phyloP scores from a whole-genome alignment of 2,329 filamentous ascomycete genomes.

The Microdochium nivale region DNA sequence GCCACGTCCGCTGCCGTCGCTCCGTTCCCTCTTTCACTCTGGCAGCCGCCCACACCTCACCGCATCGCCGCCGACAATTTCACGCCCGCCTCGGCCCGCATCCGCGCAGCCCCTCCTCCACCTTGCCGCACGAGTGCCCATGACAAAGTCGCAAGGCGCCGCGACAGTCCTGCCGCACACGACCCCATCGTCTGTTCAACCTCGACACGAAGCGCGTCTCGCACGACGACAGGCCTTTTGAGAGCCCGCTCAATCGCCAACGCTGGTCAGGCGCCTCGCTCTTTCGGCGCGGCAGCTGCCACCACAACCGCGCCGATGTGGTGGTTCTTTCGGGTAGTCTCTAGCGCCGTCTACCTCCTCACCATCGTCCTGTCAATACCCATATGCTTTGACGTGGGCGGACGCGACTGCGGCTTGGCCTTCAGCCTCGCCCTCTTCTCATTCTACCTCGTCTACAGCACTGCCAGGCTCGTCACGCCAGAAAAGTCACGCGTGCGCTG shows the following conservation, averaged over 20 bases:
- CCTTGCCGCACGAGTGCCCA: not conserved
- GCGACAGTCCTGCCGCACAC: not conserved
- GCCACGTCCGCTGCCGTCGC: not conserved
- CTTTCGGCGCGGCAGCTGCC: conserved; percentile 22
- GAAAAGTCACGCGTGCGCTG: conserved; percentile 67
- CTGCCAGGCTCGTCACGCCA: conserved; percentile 73
- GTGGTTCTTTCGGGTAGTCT: conserved; percentile 69
- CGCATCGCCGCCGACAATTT: not conserved
- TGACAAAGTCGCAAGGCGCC: not conserved
- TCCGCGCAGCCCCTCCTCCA: not conserved
- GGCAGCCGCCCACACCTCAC: not conserved
- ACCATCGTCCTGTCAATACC: conserved; percentile 93
- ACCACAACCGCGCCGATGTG: conserved; percentile 58
- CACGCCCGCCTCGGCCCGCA: not conserved
- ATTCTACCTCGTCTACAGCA: conserved; percentile 87
- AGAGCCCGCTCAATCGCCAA: conserved; percentile 3
- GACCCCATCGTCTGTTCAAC: not conserved
- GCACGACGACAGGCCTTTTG: not conserved
- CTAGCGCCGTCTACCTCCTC: conserved; percentile 78
- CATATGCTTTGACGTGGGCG: conserved; percentile 95
- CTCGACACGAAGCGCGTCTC: not conserved
- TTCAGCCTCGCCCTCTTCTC: conserved; percentile 83
- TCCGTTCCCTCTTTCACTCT: not conserved
- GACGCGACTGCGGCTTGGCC: conserved; percentile 84
- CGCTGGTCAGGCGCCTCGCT: conserved; percentile 22